Base-by-base conservation (phyloP, 176 grass and related monocot species). In the Zoysia japonica region DNA sequence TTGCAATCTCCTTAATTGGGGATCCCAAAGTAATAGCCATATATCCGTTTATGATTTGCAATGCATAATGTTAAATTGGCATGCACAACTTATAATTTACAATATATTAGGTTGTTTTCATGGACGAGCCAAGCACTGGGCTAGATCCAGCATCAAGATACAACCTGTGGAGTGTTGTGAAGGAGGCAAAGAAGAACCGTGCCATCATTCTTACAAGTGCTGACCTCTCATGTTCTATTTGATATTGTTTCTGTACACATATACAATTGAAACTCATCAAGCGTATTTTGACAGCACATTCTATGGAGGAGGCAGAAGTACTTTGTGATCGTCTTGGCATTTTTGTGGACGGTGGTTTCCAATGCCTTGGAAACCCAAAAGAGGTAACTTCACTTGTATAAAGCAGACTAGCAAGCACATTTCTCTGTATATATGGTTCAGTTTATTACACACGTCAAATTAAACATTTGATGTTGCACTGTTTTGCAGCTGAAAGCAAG, bases 141-240 rank as follows among this genome's bases (percentile, higher is more conserved):
- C 57, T 97, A 49, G 94, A 97, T 81, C 94, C 94, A 20, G 89
- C 87, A 61, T 97, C 94, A 84, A 92, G 91, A 88, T 92, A 90
- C 17, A 84, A 85, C 61, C 65, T 95, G 14, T 95, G 93, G 93
- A 89, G 71, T 74, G 93, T 88, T 78, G 86, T 95, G 61, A 95
- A 91, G 60, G 84, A 87, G 53, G 89, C 93, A 70, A 95, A 95
- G 83, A 87, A 71, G 67, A 80, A 95, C 44, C 87, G 93, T 14
- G 93, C 93, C 47, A 95, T 95, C 48, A 90, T 95, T 90, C 89
- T 95, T 77, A 95, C 93, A 76, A 95, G 93, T 95, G 89, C n/a
- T 59, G 50, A 78, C 13, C 28, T 86, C 85, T 79, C 16, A 64
- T 48, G 16, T 17, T 79, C 16, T 76, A 10, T 76, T 10, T 12